Evolutionary conservation across 2,329 filamentous ascomycete genomes (phyloP), one percentile per base, ranked within the genome.

Genomic region (Neobulgaria alba): DNA sequence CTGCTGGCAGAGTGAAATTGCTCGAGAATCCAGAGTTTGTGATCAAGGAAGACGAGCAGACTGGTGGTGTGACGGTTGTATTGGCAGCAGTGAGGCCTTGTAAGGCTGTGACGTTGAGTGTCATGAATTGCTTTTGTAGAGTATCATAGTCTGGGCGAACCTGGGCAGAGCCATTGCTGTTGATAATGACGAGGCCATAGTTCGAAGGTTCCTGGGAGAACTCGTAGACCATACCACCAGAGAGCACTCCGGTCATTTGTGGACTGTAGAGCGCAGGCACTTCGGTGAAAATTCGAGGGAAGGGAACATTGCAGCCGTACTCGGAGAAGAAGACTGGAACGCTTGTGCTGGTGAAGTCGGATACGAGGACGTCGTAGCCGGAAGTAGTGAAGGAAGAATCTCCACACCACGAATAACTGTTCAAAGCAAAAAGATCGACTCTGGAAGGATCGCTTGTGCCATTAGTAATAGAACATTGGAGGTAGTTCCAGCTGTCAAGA

Each of bases 191-290:
- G 5, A 89, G 70, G 38, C 78, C 78, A 45, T 69, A 82, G 58
- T 77, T 66, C 59, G 82, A 80, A 31, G 66, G 63, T 59, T 89
- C 85, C 62, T 88, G 72, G 1, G 77, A 79, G 62, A 76, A 90
- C 63, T 92, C 83, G 67, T 90, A 92, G 33, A 90, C 82, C 33
- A 92, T 70, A 49, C 84, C 85, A 48, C 85, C 85, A 40, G 78
- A 81, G 57, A 90, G 78, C 42, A 77, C 67, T 14, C 68, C 60
- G 10, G 64, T 79, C 82, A 90, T 88, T 49, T 85, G 54, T 29
- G 69, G 56, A 42, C 82, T 73, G 62, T 90, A 90, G 50, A 92
- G 77, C 47, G 79, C 68, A 41, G 67, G 69, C 10, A 87, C 80
- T 63, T 92, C 85, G 50, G 82, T 81, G 66, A 88, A 92, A 53